phyloP scores from a whole-genome alignment of 2,329 filamentous ascomycete genomes.

The Penicillium sp. region DNA sequence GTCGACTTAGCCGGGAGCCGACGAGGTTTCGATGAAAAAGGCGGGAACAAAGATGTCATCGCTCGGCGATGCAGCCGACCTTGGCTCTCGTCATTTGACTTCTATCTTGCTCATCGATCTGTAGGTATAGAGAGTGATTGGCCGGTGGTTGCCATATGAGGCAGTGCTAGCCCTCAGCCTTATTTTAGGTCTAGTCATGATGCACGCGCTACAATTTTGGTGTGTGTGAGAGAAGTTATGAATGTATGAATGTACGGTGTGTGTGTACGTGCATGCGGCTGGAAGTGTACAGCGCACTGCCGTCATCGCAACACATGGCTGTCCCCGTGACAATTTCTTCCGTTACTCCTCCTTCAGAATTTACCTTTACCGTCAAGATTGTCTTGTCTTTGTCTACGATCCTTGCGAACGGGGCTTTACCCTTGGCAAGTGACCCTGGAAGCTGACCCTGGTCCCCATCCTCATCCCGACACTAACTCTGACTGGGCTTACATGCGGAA shows the following conservation, averaged over 20 bases:
- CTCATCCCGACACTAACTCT: not conserved
- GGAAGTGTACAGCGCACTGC: not conserved
- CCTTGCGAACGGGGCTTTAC: not conserved
- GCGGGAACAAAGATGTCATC: not conserved
- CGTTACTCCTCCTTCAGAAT: not conserved
- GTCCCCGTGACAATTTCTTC: not conserved
- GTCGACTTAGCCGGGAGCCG: constrained; percentile 5
- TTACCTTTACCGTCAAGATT: not conserved
- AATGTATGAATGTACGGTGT: too few relatives aligned
- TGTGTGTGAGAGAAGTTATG: too few relatives aligned
- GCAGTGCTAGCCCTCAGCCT: constrained; percentile 1
- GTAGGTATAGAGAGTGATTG: not conserved
- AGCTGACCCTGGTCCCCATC: not conserved
- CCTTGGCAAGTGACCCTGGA: not conserved
- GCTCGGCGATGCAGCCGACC: constrained; percentile 7
- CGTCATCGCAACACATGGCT: constrained; percentile 4
- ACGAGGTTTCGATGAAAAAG: not conserved
- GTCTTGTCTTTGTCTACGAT: not conserved
- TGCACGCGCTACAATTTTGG: not conserved
- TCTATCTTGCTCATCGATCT: constrained; percentile 9
- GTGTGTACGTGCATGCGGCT: not conserved
- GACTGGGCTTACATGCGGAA: not conserved
- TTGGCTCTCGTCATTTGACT: constrained; percentile 21
- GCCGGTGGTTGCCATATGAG: not conserved
- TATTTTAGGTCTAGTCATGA: not conserved